These are phyloP conservation scores for Globisporangium perplexum DNA, from an alignment of 352 stramenopile genomes.

Conservation along the genomic window DNA sequence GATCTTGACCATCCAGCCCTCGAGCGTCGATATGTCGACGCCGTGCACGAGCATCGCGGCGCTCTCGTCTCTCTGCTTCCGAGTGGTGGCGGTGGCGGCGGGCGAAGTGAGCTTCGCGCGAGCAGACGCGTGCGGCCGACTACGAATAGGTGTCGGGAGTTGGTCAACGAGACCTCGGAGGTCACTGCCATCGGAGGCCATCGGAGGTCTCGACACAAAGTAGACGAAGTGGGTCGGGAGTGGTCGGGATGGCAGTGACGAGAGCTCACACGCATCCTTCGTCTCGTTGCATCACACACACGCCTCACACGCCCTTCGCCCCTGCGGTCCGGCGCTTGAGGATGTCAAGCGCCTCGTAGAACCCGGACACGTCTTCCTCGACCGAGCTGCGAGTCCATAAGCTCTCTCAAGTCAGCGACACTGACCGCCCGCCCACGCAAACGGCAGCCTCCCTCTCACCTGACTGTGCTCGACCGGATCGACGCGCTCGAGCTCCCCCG, in stretches of 20 bases:
- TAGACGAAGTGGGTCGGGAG: too few relatives aligned
- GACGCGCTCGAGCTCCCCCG: constrained; percentile 1
- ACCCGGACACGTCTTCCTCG: constrained; percentile 68
- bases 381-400: constrained; percentile 29
- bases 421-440: not conserved
- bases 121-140: too few relatives aligned
- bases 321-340: constrained; percentile 55
- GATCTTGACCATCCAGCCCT: constrained; percentile 86
- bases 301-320: too few relatives aligned
- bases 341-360: constrained; percentile 74
- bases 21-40: constrained; percentile 76
- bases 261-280: too few relatives aligned
- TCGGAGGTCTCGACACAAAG: too few relatives aligned
- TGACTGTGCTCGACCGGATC: constrained; percentile 24
- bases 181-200: too few relatives aligned
- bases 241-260: too few relatives aligned
- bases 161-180: too few relatives aligned
- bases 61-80: not conserved
- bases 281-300: too few relatives aligned
- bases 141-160: too few relatives aligned
- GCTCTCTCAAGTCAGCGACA: not conserved
- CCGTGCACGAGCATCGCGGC: constrained; percentile 46
- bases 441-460: constrained; percentile 11
- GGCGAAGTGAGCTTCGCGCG: too few relatives aligned
- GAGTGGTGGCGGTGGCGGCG: too few relatives aligned